Conservation (phyloP, 805 yeast species). For the Ascoidea rubescens region DNA sequence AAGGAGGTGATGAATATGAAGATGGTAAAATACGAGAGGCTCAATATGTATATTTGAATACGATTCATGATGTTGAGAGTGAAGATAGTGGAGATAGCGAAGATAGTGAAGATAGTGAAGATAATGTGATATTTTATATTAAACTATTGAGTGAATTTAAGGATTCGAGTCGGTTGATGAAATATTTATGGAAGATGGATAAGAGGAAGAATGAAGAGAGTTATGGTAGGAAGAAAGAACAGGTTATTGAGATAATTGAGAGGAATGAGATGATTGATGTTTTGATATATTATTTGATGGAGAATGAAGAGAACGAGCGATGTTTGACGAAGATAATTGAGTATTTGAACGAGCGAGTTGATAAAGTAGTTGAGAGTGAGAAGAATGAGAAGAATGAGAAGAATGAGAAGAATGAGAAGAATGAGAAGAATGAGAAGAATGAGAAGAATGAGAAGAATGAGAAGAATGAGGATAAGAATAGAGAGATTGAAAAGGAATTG, state of each 20-base stretch:
- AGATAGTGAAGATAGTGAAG: neutral
- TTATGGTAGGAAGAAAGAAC: too few species aligned
- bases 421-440: too few species aligned
- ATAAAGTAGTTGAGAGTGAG: constrained; percentile 2
- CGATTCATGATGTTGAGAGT: constrained; percentile 15
- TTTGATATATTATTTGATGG: constrained; percentile 3
- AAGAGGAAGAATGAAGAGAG: neutral
- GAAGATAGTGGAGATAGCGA: neutral
- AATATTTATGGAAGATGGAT: neutral
- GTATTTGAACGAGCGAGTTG: constrained; percentile 14
- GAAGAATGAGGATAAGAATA: too few species aligned
- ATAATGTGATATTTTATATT: constrained; percentile 1
- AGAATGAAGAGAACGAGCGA: constrained; percentile 1
- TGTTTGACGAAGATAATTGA: constrained; percentile 15
- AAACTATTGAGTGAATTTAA: constrained; percentile 1
- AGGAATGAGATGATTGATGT: constrained; percentile 3
- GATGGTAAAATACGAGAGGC: neutral
- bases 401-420: neutral
- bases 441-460: too few species aligned
- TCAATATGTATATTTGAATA: neutral
- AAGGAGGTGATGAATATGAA: neutral
- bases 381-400: too few species aligned
- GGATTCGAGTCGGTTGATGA: neutral
- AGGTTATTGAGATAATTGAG: neutral
- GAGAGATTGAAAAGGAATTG: constrained; percentile 16